A percentile compares a stretch with the other conserved stretches of the same genome.
phyloP scores from a whole-genome alignment of 2,329 filamentous ascomycete genomes.

The Raffaelea ambrosiae region DNA sequence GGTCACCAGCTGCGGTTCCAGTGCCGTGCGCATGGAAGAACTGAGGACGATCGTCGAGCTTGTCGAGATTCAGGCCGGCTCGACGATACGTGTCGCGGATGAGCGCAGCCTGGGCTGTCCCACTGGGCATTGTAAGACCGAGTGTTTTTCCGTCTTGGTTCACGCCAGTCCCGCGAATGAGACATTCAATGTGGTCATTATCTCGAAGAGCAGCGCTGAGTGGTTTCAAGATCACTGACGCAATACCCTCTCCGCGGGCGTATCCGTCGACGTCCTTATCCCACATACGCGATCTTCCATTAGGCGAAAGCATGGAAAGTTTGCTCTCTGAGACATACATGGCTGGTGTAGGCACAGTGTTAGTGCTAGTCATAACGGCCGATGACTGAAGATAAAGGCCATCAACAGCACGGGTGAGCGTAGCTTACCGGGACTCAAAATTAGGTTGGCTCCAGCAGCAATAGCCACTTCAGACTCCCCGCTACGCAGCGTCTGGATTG shows the following conservation, averaged over 20 bases:
- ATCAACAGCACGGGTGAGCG: slow-evolving; percentile 26
- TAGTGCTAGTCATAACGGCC: slow-evolving; percentile 3
- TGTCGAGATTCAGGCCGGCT: slow-evolving; percentile 27
- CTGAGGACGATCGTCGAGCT: slow-evolving; percentile 18
- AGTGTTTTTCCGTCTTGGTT: slow-evolving; percentile 40
- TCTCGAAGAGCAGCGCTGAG: slow-evolving; percentile 39
- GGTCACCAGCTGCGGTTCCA: slow-evolving; percentile 14
- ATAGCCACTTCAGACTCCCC: slow-evolving; percentile 31
- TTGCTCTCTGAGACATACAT: background rate
- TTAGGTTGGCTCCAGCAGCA: slow-evolving; percentile 31
- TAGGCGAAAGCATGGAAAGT: slow-evolving; percentile 32
- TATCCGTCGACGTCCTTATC: slow-evolving; percentile 45
- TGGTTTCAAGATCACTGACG: slow-evolving; percentile 41
- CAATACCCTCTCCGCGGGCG: slow-evolving; percentile 45
- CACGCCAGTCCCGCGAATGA: slow-evolving; percentile 36
- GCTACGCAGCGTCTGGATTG: slow-evolving; percentile 28
- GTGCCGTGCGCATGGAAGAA: slow-evolving; percentile 38
- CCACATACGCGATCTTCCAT: slow-evolving; percentile 35
- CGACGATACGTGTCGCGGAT: slow-evolving; percentile 33
- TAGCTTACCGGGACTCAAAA: slow-evolving; percentile 29
- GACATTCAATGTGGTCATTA: slow-evolving; percentile 32
- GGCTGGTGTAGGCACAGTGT: background rate
- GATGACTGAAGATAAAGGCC: slow-evolving; percentile 11
- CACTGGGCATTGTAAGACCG: slow-evolving; percentile 47
- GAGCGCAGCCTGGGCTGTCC: slow-evolving; percentile 30